These are phyloP conservation scores for Iris macrosiphon DNA, from an alignment of 106 monocot genomes.

Conservation along the genomic window DNA sequence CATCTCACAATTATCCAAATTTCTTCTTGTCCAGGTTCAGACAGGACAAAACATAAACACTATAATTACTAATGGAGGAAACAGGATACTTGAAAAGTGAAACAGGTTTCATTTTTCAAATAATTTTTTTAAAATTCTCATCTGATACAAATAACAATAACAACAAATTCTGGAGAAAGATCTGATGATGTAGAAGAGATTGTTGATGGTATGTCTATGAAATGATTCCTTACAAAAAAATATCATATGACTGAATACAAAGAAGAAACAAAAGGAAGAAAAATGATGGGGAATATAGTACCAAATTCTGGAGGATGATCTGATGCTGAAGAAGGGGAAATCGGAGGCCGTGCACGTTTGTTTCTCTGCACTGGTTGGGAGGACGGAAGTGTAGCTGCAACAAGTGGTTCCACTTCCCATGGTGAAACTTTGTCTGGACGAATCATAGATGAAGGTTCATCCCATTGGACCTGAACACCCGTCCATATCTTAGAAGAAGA, in stretches of 20 bases:
- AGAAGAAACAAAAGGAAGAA: neutral
- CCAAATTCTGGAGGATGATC: slow-evolving; percentile 36
- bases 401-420: slow-evolving; percentile 66
- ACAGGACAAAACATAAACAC: too few relatives aligned
- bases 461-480: slow-evolving; percentile 71
- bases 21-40: too few relatives aligned
- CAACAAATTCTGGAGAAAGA: too few relatives aligned
- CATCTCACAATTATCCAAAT: too few relatives aligned
- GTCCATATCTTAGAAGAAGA: too few relatives aligned
- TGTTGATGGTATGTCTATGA: too few relatives aligned
- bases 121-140: too few relatives aligned
- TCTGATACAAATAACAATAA: too few relatives aligned
- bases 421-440: slow-evolving; percentile 68
- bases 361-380: slow-evolving; percentile 22
- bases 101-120: too few relatives aligned
- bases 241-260: neutral
- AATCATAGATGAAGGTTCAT: slow-evolving; percentile 59
- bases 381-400: slow-evolving; percentile 18
- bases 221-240: neutral
- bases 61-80: too few relatives aligned
- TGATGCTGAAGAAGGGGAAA: slow-evolving; percentile 28
- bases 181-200: too few relatives aligned
- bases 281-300: slow-evolving; percentile 5
- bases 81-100: too few relatives aligned
- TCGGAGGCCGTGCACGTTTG: slow-evolving; percentile 34